These are phyloP conservation scores for Quercus ilex DNA, from an alignment of 306 rosid genomes.

Conservation along the genomic window DNA sequence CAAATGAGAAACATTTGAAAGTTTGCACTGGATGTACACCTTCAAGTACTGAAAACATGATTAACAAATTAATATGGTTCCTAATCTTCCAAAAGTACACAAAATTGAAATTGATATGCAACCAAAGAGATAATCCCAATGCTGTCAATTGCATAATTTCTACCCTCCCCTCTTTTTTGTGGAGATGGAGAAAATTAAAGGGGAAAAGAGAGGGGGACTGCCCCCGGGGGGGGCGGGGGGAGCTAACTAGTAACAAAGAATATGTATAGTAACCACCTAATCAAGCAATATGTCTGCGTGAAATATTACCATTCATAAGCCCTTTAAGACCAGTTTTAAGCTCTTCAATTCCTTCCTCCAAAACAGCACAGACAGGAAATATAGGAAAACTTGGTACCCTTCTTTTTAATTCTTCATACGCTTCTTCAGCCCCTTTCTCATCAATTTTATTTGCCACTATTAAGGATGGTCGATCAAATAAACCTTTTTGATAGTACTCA, in stretches of 20 bases:
- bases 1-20: no score
- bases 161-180: not conserved
- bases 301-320: conserved; percentile 69
- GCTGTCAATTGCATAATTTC: not conserved
- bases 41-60: not conserved
- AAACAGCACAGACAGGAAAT: conserved; percentile 78
- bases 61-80: not conserved
- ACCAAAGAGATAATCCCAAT: not conserved
- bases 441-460: conserved; percentile 89
- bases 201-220: no score
- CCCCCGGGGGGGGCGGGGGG: not conserved
- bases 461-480: conserved; percentile 67
- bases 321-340: conserved; percentile 71
- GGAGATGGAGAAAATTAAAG: conserved; percentile 13
- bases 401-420: conserved; percentile 60
- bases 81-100: not conserved
- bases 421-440: conserved; percentile 72
- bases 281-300: conserved; percentile 48
- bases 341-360: conserved; percentile 77
- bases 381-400: conserved; percentile 66
- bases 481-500: conserved; percentile 74
- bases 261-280: conserved; percentile 22
- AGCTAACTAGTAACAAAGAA: no score
- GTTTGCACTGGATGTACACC: no score
- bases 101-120: not conserved